Evolutionary conservation across 805 yeast genomes (phyloP), one percentile per base, ranked within the genome.

Genomic region (Cyberlindnera mycetangii): DNA sequence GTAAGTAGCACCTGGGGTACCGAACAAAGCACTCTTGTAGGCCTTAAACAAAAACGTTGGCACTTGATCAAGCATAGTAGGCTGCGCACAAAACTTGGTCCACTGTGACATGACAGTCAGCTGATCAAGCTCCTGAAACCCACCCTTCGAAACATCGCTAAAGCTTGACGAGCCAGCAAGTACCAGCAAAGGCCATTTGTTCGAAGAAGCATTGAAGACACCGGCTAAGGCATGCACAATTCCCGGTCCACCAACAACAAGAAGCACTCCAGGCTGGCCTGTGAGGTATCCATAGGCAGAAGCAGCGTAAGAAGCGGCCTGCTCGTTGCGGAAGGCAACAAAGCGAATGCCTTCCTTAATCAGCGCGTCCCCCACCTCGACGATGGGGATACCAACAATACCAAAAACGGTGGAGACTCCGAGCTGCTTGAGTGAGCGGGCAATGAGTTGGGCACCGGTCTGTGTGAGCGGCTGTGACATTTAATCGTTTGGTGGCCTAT

Each of bases 191-290:
- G 90, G 90, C 76, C 85, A 81, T 44, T 76, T 70, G 59, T 84
- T 84, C 42, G 74, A 65, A 32, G 67, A 70, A 7, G 89, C 75
- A 54, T 83, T 83, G 54, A 77, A 80, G 2, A 80, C 65, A 48
- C 89, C 90, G 0, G 89, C 77, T 35, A 79, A 54, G 0, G 86
- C 82, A 50, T 83, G 88, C 8, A 83, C 70, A 3, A 83, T 66
- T 4, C 89, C 89, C 0, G 89, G 89, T 0, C 89, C 89, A 25
- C 90, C 89, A 4, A 84, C 89, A 0, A 81, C 85, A 3, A 83
- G 66, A 15, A 81, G 59, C 0, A 83, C 85, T 16, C 85, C 89
- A 0, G 89, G 89, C 47, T 60, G 65, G 1, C 78, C 77, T 4
- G 85, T 81, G 34, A 83, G 57, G 51, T 78, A 83, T 0, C 89